A percentile compares a stretch with the other conserved stretches of the same genome.
phyloP scores from a whole-genome alignment of 108 stramenopile genomes.

The Aureococcus anophagefferens region DNA sequence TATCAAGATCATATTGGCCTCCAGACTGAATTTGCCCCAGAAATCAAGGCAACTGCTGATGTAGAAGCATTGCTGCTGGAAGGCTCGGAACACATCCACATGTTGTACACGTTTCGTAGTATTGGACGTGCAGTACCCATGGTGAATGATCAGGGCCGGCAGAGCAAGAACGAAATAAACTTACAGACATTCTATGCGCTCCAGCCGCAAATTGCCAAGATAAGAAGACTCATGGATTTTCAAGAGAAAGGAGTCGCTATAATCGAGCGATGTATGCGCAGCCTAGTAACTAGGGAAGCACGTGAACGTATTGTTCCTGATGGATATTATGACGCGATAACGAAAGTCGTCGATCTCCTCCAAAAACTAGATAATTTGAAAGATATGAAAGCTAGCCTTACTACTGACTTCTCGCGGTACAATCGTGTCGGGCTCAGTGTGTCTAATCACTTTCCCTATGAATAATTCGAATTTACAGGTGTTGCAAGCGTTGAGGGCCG shows the following conservation, averaged over 20 bases:
- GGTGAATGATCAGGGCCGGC: conserved; percentile 20
- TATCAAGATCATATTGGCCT: background rate
- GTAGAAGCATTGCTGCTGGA: conserved; percentile 27
- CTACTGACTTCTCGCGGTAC: conserved; percentile 39
- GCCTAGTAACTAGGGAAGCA: conserved; percentile 12
- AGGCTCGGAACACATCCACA: conserved; percentile 25
- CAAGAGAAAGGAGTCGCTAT: conserved; percentile 22
- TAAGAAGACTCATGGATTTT: conserved; percentile 29
- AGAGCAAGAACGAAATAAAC: conserved; percentile 28
- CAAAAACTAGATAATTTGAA: conserved; percentile 41
- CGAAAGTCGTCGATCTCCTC: conserved; percentile 33
- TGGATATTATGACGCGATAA: conserved; percentile 30
- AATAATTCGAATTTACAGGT: background rate
- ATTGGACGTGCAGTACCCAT: conserved; percentile 32
- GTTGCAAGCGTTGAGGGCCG: conserved; percentile 9
- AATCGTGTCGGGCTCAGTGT: conserved; percentile 34
- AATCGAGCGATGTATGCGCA: conserved; percentile 21
- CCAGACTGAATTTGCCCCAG: background rate
- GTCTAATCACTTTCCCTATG: too few relatives aligned
- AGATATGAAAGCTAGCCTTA: conserved; percentile 34
- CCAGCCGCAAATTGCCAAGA: conserved; percentile 35
- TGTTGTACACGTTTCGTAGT: conserved; percentile 34
- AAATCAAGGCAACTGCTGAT: conserved; percentile 24
- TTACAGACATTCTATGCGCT: conserved; percentile 29
- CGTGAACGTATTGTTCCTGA: conserved; percentile 29